Conservation (phyloP, 495 filamentous ascomycete species). For the Thozetella sp. region DNA sequence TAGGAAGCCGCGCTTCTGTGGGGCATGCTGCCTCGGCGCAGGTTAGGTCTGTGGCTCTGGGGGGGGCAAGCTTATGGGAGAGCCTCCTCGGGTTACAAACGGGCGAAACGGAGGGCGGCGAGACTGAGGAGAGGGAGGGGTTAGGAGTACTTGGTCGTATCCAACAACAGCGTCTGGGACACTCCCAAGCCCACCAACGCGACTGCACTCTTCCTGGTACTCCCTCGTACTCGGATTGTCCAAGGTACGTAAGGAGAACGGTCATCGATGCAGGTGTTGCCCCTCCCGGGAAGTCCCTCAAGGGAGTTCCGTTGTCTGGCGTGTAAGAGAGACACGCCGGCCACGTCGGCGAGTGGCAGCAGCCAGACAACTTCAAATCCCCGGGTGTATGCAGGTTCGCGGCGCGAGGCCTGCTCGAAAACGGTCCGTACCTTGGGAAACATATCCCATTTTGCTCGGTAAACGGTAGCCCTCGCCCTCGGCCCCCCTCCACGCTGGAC, state of each 20-base stretch:
- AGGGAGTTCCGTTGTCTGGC: neutral
- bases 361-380: slow-evolving; percentile 18
- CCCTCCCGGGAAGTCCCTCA: neutral
- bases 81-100: neutral
- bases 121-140: neutral
- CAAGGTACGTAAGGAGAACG: too few species aligned
- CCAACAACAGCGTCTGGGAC: neutral
- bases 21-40: too few species aligned
- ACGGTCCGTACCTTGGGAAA: slow-evolving; percentile 3
- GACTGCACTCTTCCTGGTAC: too few species aligned
- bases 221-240: neutral
- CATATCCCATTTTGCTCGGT: too few species aligned
- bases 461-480: neutral
- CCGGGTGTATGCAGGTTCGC: slow-evolving; percentile 30
- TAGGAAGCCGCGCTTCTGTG: slow-evolving; percentile 1
- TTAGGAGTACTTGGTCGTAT: neutral
- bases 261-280: neutral
- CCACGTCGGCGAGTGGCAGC: slow-evolving; percentile 4
- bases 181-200: slow-evolving; percentile 1
- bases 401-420: slow-evolving; percentile 1
- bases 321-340: neutral
- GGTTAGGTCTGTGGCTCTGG: neutral
- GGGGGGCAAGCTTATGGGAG: neutral
- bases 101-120: neutral
- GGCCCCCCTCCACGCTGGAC: neutral